A percentile compares a stretch with the other conserved stretches of the same genome.
Evolutionary conservation across 192 early-diverging fungal genomes (phyloP).

Genomic region (Linnemannia schmuckeri): DNA sequence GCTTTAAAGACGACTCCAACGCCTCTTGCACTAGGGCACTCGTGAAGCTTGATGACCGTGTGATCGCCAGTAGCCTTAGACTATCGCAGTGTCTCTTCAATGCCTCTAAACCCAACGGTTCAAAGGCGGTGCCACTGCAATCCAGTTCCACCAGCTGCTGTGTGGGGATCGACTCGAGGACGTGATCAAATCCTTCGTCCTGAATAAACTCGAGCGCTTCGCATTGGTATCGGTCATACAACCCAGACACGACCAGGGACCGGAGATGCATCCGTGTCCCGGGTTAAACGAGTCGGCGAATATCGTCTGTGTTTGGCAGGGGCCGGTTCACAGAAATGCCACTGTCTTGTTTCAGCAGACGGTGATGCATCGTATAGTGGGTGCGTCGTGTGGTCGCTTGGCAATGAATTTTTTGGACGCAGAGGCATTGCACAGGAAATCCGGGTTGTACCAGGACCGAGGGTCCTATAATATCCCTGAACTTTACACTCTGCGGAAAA

Average conservation of each 20-base stretch:
- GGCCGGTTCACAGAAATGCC: not conserved
- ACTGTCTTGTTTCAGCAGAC: not conserved
- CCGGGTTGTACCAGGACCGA: not conserved
- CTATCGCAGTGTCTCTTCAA: not conserved
- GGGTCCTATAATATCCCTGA: not conserved
- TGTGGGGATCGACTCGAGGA: not conserved
- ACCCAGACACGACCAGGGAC: not conserved
- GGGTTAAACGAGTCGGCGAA: not conserved
- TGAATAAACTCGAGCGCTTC: not conserved
- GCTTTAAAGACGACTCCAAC: not conserved
- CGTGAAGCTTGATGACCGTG: not conserved
- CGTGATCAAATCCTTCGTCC: not conserved
- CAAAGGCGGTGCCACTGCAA: not conserved
- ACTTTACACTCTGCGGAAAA: not conserved
- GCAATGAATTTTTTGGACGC: not conserved
- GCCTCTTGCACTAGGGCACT: not conserved
- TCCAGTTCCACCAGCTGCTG: not conserved
- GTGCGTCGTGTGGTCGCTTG: not conserved
- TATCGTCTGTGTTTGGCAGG: not conserved
- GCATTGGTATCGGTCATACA: not conserved
- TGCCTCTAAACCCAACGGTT: not conserved
- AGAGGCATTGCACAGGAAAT: not conserved
- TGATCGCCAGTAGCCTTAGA: not conserved
- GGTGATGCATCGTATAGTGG: not conserved
- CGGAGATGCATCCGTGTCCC: not conserved